phyloP scores from a whole-genome alignment of 2,329 filamentous ascomycete genomes.

The Scolecobasidium constrictum region DNA sequence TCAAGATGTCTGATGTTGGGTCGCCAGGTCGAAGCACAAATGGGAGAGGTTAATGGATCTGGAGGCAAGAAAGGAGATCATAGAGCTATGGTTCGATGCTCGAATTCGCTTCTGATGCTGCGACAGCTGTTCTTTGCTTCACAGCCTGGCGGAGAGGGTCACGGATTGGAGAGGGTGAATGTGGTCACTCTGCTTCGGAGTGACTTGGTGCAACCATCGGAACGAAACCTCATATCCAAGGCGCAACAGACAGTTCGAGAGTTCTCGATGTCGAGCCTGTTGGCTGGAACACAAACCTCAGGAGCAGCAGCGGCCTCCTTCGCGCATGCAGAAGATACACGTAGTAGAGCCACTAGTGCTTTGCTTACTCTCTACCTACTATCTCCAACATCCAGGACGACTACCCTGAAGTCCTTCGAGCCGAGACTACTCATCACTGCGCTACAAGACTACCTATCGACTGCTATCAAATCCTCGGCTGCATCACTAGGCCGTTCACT shows the following conservation, averaged over 20 bases:
- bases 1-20: constrained; percentile 71
- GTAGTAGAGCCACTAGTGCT: constrained; percentile 61
- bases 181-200: constrained; percentile 61
- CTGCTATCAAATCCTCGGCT: constrained; percentile 67
- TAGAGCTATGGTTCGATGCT: constrained; percentile 68
- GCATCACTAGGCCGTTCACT: constrained; percentile 65
- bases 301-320: constrained; percentile 28
- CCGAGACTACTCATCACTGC: constrained; percentile 65
- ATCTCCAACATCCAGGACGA: constrained; percentile 51
- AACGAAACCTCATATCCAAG: constrained; percentile 60
- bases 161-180: constrained; percentile 63
- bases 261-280: constrained; percentile 60
- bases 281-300: constrained; percentile 20
- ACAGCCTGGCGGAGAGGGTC: constrained; percentile 62
- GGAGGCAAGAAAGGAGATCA: constrained; percentile 51
- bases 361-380: constrained; percentile 70
- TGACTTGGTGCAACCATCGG: constrained; percentile 58
- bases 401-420: constrained; percentile 39
- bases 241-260: constrained; percentile 73
- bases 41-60: constrained; percentile 53
- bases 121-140: constrained; percentile 60
- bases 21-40: constrained; percentile 76
- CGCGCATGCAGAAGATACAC: constrained; percentile 61
- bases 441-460: constrained; percentile 72
- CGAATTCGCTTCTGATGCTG: constrained; percentile 66